These are phyloP conservation scores for Dryas octopetala DNA, from an alignment of 306 rosid genomes.

Conservation along the genomic window DNA sequence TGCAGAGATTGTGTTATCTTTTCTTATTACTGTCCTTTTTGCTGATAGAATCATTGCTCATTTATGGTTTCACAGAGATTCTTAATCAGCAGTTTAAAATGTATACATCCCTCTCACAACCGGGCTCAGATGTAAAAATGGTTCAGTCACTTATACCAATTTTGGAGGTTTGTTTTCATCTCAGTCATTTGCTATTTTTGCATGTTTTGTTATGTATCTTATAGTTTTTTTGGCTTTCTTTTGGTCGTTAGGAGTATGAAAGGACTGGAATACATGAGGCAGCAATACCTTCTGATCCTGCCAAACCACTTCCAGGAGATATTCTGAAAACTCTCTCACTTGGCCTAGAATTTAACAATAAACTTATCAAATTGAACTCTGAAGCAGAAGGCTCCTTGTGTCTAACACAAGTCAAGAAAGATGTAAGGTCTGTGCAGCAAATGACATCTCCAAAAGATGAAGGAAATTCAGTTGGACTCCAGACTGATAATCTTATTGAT, in stretches of 20 bases:
- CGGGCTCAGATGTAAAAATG: constrained; percentile 71
- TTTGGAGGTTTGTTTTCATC: constrained; percentile 68
- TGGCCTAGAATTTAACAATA: constrained; percentile 53
- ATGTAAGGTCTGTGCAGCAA: constrained; percentile 36
- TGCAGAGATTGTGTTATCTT: not conserved
- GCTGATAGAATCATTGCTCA: not conserved
- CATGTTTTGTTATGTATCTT: not conserved
- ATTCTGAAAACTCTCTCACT: constrained; percentile 58
- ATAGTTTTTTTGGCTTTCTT: constrained; percentile 2
- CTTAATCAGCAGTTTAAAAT: constrained; percentile 69
- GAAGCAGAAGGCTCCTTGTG: constrained; percentile 39
- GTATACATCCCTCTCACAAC: constrained; percentile 84
- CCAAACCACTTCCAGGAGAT: constrained; percentile 72
- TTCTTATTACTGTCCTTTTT: not conserved
- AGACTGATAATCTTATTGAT: constrained; percentile 18
- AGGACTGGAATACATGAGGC: constrained; percentile 53
- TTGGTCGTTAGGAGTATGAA: constrained; percentile 51
- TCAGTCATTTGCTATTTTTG: constrained; percentile 19
- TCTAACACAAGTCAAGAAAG: constrained; percentile 42
- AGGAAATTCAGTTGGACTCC: constrained; percentile 28
- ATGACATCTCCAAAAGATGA: constrained; percentile 27
- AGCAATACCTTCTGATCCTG: constrained; percentile 50
- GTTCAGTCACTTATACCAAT: constrained; percentile 91
- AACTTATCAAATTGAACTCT: constrained; percentile 43
- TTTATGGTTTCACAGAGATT: constrained; percentile 58